These are phyloP conservation scores for Leptomonas pyrrhocoris DNA, from an alignment of 208 protist genomes.

Conservation along the genomic window DNA sequence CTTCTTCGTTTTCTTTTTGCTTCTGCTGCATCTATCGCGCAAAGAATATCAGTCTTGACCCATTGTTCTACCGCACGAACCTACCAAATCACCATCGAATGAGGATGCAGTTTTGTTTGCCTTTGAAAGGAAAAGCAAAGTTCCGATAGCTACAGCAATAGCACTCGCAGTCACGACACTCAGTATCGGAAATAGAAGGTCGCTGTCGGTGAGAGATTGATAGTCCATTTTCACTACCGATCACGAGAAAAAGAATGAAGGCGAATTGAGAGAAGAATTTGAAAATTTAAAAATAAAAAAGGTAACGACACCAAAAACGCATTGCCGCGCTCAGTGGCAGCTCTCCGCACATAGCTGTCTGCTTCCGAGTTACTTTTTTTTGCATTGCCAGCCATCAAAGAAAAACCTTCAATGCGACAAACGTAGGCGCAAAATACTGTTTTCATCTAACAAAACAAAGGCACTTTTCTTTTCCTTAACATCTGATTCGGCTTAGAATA, in stretches of 20 bases:
- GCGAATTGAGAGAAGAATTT: background rate
- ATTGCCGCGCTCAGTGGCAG: too few species aligned
- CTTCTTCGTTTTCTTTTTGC: too few species aligned
- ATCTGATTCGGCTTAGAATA: too few species aligned
- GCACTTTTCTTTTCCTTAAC: too few species aligned
- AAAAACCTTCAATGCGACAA: too few species aligned
- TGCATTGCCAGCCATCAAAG: too few species aligned
- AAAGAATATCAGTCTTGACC: background rate
- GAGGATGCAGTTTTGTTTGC: background rate
- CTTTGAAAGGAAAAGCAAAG: background rate
- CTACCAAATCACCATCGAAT: background rate
- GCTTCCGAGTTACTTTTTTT: too few species aligned
- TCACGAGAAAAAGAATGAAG: background rate
- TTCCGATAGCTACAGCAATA: slow-evolving; percentile 18
- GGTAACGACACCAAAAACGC: background rate
- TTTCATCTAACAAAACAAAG: too few species aligned
- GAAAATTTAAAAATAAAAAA: background rate
- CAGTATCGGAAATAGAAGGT: slow-evolving; percentile 31
- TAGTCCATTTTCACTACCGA: slow-evolving; percentile 31
- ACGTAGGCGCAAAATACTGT: too few species aligned
- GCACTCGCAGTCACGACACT: slow-evolving; percentile 27
- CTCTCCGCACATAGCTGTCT: too few species aligned
- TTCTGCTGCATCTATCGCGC: too few species aligned
- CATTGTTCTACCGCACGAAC: background rate
- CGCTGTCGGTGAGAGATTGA: slow-evolving; percentile 37